phyloP scores from a whole-genome alignment of 257 asterid genomes.

The Plantago ovata region DNA sequence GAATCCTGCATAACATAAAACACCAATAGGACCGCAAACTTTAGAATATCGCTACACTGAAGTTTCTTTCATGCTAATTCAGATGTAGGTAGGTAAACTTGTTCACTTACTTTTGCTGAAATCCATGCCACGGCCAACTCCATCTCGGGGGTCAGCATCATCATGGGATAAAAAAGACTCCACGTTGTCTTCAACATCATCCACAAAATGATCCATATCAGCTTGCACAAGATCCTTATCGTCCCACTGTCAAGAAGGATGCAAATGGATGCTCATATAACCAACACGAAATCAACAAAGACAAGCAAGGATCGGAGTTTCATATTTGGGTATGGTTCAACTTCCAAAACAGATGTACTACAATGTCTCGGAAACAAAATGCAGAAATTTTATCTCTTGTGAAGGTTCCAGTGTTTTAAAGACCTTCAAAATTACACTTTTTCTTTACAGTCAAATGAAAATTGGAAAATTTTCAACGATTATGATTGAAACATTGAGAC shows the following conservation, averaged over 20 bases:
- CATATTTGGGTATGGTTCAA: neutral
- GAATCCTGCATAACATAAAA: constrained; percentile 50
- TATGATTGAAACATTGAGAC: no score
- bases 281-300: neutral
- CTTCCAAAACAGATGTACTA: no score
- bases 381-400: no score
- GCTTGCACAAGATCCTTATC: constrained; percentile 91
- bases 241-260: constrained; percentile 75
- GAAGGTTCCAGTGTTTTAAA: no score
- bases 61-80: neutral
- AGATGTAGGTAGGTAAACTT: neutral
- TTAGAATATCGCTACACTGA: constrained; percentile 21
- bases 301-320: neutral
- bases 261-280: constrained; percentile 16
- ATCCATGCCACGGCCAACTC: constrained; percentile 90
- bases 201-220: constrained; percentile 97
- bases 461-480: no score
- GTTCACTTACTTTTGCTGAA: constrained; percentile 66
- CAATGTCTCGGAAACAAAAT: no score
- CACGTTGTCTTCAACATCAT: constrained; percentile 92
- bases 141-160: constrained; percentile 85
- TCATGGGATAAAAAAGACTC: constrained; percentile 92
- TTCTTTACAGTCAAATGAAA: no score
- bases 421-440: no score
- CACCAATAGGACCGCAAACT: neutral